These are phyloP conservation scores for Phlyctochytrium arcticum DNA, from an alignment of 192 early-diverging fungal species.

Conservation along the genomic window DNA sequence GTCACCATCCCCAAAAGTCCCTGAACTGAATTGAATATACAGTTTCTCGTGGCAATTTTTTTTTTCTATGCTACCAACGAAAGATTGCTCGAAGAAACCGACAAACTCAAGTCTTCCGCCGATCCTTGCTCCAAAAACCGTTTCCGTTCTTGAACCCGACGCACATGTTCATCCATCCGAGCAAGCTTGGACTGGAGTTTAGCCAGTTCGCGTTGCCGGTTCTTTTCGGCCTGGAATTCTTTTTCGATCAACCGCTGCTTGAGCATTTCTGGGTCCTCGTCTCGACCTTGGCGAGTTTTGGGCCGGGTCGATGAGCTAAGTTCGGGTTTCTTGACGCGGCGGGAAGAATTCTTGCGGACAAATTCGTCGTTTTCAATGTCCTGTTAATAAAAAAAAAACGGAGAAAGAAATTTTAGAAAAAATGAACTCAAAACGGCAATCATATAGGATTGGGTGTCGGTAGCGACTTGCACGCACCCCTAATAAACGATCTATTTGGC, in stretches of 20 bases:
- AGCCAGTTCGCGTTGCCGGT: constrained; percentile 41
- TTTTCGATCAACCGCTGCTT: constrained; percentile 43
- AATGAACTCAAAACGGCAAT: too few species aligned
- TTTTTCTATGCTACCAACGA: not conserved
- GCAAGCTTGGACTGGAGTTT: constrained; percentile 49
- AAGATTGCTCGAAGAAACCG: not conserved
- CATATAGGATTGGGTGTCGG: not conserved
- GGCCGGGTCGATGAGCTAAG: constrained; percentile 10
- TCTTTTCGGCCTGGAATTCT: constrained; percentile 36
- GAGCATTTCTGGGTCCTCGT: constrained; percentile 28
- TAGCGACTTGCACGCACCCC: constrained; percentile 13
- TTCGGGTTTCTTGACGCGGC: constrained; percentile 12
- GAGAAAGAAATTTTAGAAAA: not conserved
- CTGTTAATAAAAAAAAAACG: not conserved
- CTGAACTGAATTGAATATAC: too few species aligned
- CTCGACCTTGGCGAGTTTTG: constrained; percentile 13
- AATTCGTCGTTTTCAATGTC: constrained; percentile 12
- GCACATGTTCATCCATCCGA: constrained; percentile 44
- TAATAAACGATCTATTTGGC: constrained; percentile 28
- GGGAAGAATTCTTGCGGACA: not conserved
- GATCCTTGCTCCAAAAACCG: constrained; percentile 35
- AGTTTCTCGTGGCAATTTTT: too few species aligned
- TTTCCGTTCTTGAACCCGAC: constrained; percentile 47
- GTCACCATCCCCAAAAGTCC: too few species aligned
- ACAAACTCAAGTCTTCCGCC: constrained; percentile 40